These are phyloP conservation scores for Lentinus tigrinus DNA, from an alignment of 768 basidiomycete genomes.

Conservation along the genomic window DNA sequence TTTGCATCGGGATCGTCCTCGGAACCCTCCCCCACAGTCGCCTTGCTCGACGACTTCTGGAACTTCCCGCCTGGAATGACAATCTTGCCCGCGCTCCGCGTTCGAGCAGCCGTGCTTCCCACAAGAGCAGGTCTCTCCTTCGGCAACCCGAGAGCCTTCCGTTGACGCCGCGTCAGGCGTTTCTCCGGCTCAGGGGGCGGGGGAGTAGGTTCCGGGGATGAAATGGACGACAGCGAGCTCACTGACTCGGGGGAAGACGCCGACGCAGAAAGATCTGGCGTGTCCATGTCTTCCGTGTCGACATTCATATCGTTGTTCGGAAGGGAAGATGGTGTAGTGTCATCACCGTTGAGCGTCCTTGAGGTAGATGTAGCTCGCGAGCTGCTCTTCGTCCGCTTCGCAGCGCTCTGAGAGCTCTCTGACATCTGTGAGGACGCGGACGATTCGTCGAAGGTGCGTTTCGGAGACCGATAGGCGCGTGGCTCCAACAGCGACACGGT, in stretches of 20 bases:
- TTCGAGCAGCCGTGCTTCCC: constrained; percentile 19
- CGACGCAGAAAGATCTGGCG: constrained; percentile 25
- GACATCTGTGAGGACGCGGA: constrained; percentile 37
- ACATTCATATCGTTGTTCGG: constrained; percentile 7
- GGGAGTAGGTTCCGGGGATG: constrained; percentile 29
- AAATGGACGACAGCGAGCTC: constrained; percentile 43
- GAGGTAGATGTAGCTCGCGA: constrained; percentile 19
- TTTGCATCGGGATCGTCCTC: constrained; percentile 34
- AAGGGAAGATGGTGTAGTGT: not conserved
- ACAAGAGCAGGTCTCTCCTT: constrained; percentile 43
- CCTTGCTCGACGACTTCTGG: constrained; percentile 28
- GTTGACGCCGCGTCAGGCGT: constrained; percentile 62
- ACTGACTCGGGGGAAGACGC: constrained; percentile 24
- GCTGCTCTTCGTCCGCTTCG: constrained; percentile 29
- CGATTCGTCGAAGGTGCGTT: constrained; percentile 60
- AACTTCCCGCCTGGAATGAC: constrained; percentile 61
- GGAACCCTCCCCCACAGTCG: constrained; percentile 21
- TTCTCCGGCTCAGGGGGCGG: constrained; percentile 35
- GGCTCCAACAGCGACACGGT: constrained; percentile 17
- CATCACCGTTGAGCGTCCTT: not conserved
- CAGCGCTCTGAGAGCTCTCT: constrained; percentile 29
- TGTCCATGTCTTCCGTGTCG: constrained; percentile 29
- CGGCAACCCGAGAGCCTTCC: constrained; percentile 67
- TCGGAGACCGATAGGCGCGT: constrained; percentile 49
- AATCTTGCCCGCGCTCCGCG: constrained; percentile 52